Evolutionary conservation across 2,329 filamentous ascomycete species (phyloP), one percentile per base, ranked within the genome.

Genomic region (Corynespora cassiicola): DNA sequence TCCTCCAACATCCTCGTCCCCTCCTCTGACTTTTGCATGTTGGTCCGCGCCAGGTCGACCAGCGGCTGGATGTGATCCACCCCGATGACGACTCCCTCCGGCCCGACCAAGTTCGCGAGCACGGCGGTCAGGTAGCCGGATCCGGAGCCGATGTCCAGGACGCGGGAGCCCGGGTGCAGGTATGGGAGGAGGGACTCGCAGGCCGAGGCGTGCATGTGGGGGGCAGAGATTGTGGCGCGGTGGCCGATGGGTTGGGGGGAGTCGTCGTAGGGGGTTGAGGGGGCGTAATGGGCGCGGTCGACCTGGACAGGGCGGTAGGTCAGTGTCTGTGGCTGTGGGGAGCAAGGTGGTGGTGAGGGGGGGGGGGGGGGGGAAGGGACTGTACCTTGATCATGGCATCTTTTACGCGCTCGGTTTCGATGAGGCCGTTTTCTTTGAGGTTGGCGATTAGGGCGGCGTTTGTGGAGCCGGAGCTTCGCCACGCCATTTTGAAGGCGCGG

Each of bases 231-330:
- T 11, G 86, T 89, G 39, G 85, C 86, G 16, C 69, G 59, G 63
- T 82, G 76, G 31, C 86, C 85, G 61, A 89, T 87, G 42, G 75
- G 65, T 64, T 88, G 86, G 0, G 86, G 86, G 2, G 78, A 81
- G 71, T 89, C 86, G 55, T 81, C 75, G 68, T 97, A 97, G 3
- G 94, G 83, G 7, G 66, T 66, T 0, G 69, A 60, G 3, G 88
- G 87, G 10, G 87, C 81, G 71, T 92, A 97, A 70, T 97, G 81
- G 0, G 81, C 90, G 46, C 94, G 83, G 69, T 99, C 92, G 62
- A 97, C 90, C 85, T 90, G 51, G 7, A 19, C 10, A 9, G 7
- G 7, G 20, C 7, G 27, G 4, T 41, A 26, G 40, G 36, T 49
- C 19, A 50, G 36, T 10, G 41, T 24, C n/a, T 24, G 5, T 20